Evolutionary conservation across 169 alveolate species (phyloP).

Genomic region (Babesia ovata): DNA sequence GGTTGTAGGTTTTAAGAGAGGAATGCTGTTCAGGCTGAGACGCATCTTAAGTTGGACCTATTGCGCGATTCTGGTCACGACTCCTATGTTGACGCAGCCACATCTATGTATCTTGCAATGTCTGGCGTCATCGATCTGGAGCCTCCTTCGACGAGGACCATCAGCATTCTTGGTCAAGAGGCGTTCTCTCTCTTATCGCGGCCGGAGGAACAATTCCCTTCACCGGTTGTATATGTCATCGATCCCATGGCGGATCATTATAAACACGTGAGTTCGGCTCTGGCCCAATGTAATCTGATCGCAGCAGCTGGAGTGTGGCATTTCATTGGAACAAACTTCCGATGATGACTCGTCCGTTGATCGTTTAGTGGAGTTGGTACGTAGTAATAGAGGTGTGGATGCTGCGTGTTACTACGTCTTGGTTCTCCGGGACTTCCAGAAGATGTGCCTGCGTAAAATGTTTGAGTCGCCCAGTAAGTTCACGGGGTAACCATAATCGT

Average conservation of each 20-base stretch:
- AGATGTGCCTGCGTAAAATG: conserved; percentile 1
- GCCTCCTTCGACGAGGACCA: background rate
- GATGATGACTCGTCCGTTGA: conserved; percentile 7
- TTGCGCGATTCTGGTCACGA: conserved; percentile 65
- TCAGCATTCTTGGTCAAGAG: conserved; percentile 10
- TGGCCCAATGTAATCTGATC: background rate
- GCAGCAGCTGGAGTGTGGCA: background rate
- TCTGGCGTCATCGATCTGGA: conserved; percentile 35
- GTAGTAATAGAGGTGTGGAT: background rate
- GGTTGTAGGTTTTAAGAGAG: background rate
- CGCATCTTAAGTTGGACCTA: conserved; percentile 58
- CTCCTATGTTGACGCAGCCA: conserved; percentile 66
- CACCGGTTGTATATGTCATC: conserved; percentile 1
- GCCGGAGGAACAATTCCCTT: background rate
- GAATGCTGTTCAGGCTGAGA: conserved; percentile 38
- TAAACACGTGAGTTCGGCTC: background rate
- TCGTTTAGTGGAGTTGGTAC: background rate
- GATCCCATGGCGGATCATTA: conserved; percentile 25
- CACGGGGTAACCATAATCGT: background rate
- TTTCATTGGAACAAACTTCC: background rate
- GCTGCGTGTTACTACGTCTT: conserved; percentile 1
- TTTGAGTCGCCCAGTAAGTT: conserved; percentile 18
- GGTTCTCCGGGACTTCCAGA: conserved; percentile 37
- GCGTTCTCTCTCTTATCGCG: background rate
- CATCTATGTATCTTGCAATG: conserved; percentile 68